Percentiles rank a stretch among this genome's conserved stretches.
Evolutionary conservation across 2,329 filamentous ascomycete genomes (phyloP).

Genomic region (Trichocomaceae sp.): DNA sequence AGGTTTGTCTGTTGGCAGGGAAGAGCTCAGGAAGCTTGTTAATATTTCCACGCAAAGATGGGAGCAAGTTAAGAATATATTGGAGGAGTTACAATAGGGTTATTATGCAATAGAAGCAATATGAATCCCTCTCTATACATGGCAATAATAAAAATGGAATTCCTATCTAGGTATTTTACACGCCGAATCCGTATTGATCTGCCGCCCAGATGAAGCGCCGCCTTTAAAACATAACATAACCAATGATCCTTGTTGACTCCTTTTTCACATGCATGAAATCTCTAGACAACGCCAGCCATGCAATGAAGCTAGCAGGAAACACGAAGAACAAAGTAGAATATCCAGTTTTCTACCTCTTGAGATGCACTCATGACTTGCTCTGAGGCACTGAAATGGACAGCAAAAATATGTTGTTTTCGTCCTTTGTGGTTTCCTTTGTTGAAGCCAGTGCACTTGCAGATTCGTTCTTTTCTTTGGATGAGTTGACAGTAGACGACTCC

Average conservation of each 20-base stretch:
- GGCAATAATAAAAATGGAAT: neutral
- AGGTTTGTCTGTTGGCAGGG: slow-evolving; percentile 61
- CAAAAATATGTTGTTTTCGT: slow-evolving; percentile 7
- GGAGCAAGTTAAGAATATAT: slow-evolving; percentile 48
- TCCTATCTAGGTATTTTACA: neutral
- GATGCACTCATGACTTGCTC: neutral
- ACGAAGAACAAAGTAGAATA: neutral
- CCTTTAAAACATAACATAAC: neutral
- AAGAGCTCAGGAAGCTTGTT: slow-evolving; percentile 56
- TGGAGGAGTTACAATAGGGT: slow-evolving; percentile 19
- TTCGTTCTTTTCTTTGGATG: slow-evolving; percentile 1
- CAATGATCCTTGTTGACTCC: neutral
- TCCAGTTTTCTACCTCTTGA: neutral
- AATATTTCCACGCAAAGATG: slow-evolving; percentile 58
- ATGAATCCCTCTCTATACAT: neutral
- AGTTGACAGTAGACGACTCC: slow-evolving; percentile 1
- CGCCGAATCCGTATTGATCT: neutral
- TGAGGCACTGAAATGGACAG: slow-evolving; percentile 11
- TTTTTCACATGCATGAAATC: neutral
- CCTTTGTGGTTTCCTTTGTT: neutral
- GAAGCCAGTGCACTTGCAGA: slow-evolving; percentile 21
- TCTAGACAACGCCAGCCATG: neutral
- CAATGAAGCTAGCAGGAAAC: neutral
- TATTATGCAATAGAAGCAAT: neutral
- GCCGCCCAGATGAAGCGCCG: neutral